Percentiles rank a stretch among this genome's conserved stretches.
Conservation (phyloP, 1,284 basidiomycete species). For the Melampsora abietis-canadensis region DNA sequence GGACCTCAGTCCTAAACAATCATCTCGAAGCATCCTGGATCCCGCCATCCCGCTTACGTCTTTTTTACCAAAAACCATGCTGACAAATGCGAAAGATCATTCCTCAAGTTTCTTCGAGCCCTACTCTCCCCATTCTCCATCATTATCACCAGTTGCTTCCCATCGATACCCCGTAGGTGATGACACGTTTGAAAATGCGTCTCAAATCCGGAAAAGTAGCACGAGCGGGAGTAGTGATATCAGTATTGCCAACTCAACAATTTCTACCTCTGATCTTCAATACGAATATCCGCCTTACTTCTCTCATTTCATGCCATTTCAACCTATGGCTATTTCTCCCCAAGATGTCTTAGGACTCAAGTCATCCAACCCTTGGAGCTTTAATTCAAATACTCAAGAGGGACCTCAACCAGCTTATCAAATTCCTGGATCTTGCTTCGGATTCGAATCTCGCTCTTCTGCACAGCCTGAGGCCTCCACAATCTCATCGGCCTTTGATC, state of each 20-base stretch:
- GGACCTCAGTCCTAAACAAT: background rate
- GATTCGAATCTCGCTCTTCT: background rate
- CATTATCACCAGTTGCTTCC: background rate
- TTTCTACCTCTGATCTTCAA: background rate
- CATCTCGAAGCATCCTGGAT: background rate
- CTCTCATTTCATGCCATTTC: background rate
- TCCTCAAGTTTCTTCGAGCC: background rate
- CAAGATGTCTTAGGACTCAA: conserved; percentile 4
- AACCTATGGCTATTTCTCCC: background rate
- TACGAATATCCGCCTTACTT: background rate
- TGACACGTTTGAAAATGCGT: background rate
- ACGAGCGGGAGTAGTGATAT: conserved; percentile 1
- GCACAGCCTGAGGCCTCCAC: background rate
- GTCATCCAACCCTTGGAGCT: background rate
- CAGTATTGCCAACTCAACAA: background rate
- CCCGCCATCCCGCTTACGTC: background rate
- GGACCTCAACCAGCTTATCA: background rate
- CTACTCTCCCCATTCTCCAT: background rate
- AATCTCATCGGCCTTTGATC: background rate
- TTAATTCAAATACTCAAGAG: background rate
- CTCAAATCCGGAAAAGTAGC: conserved; percentile 3
- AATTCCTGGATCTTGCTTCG: background rate
- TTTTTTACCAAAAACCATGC: background rate
- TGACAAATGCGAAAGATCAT: background rate
- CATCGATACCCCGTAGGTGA: conserved; percentile 5